Evolutionary conservation across 2,329 filamentous ascomycete genomes (phyloP), one percentile per base, ranked within the genome.

Genomic region (Neofusicoccum parvum): DNA sequence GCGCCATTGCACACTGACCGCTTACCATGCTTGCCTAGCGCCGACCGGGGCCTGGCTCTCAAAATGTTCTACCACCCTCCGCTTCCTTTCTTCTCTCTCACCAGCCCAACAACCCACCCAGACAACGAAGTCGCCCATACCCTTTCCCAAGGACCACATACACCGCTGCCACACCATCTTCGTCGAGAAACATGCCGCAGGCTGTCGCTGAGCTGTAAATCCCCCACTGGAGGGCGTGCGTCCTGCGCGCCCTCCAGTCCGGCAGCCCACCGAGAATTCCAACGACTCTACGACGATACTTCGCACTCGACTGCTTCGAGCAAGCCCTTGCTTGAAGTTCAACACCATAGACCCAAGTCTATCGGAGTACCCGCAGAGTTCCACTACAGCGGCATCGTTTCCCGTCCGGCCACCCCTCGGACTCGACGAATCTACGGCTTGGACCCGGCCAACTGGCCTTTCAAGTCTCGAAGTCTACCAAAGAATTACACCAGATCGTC

Each of bases 231-330:
- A 89, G 88, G 87, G 84, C 82, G 80, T 80, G 79, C 84, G 76
- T 72, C 75, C 74, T 80, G 80, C 32, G 75, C 85, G 86, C 87
- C 86, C 86, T 86, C 88, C 87, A 93, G 91, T 92, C 90, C 90
- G 88, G 88, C 76, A 92, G 91, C 89, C 90, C 89, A 88, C 83
- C 88, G 90, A 92, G 85, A 85, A 83, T 82, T 84, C 85, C 83
- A 86, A 87, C 84, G 81, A 81, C 76, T 78, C 74, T 70, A 75
- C 76, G 77, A 79, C 75, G 76, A 79, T 77, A 74, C 72, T 73
- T 70, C 63, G 58, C 67, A 65, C 69, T 71, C 73, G 72, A 76
- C 71, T 75, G 73, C 72, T 70, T 70, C 69, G 70, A 75, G 76
- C 73, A 72, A 65, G 59, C 65, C 69, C 23, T 48, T 75, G 74